Evolutionary conservation across 2,329 filamentous ascomycete genomes (phyloP).

Genomic region (Tolypocladium ovalisporum): DNA sequence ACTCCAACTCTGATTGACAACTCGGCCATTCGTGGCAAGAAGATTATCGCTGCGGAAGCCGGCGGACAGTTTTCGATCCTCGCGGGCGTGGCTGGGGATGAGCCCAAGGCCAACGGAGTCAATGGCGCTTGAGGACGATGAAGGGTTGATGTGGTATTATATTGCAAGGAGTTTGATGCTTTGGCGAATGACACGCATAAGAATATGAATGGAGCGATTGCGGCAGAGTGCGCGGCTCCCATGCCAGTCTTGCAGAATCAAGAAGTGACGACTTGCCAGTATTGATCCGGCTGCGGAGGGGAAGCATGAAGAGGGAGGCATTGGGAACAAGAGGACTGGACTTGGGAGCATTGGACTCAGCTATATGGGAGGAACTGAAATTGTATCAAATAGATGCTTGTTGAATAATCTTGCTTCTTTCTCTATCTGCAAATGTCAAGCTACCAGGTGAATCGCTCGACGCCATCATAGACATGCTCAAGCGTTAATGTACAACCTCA

Average conservation of each 20-base stretch:
- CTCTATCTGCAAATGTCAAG: background rate
- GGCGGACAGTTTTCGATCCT: conserved; percentile 74
- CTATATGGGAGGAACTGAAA: background rate
- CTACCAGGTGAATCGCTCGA: background rate
- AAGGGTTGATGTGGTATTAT: background rate
- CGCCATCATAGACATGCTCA: background rate
- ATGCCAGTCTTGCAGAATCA: background rate
- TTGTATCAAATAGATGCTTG: conserved; percentile 5
- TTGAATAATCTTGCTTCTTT: conserved; percentile 5
- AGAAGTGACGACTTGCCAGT: background rate
- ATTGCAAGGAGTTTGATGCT: background rate
- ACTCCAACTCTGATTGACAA: conserved; percentile 75
- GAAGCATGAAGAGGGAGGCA: background rate
- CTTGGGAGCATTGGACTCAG: background rate
- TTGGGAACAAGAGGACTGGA: background rate
- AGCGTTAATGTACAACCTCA: background rate
- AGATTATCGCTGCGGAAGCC: conserved; percentile 69
- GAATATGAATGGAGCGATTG: background rate
- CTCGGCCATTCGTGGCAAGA: conserved; percentile 64
- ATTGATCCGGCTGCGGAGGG: background rate
- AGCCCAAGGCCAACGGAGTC: conserved; percentile 18
- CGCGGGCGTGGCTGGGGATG: conserved; percentile 29
- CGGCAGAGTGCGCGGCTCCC: too few relatives aligned
- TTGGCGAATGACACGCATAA: background rate
- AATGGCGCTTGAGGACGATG: background rate